Conservation (phyloP, 2,329 filamentous ascomycete genomes). For the Clonostachys chloroleuca region DNA sequence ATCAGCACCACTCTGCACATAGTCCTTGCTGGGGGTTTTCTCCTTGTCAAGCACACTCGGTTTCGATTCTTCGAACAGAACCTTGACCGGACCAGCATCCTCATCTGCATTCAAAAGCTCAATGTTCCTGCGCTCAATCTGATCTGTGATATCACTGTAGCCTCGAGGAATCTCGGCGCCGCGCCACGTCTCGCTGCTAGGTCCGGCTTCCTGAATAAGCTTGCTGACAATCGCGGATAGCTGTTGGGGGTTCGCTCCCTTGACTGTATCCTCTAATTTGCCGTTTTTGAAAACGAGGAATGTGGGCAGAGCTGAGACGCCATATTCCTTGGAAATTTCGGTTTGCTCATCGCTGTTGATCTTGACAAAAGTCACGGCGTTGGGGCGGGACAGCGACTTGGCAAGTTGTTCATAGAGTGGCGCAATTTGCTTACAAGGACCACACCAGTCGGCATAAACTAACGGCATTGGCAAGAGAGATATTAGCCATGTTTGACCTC, state of each 20-base stretch:
- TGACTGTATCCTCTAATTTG: constrained; percentile 61
- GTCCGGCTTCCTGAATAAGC: constrained; percentile 55
- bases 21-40: constrained; percentile 55
- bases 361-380: constrained; percentile 78
- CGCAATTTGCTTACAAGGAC: constrained; percentile 77
- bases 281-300: constrained; percentile 83
- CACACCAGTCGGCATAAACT: constrained; percentile 90
- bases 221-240: constrained; percentile 69
- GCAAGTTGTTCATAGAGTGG: constrained; percentile 80
- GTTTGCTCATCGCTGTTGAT: constrained; percentile 77
- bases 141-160: constrained; percentile 78
- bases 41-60: constrained; percentile 59
- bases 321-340: constrained; percentile 69
- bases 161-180: constrained; percentile 72
- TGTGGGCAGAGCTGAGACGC: constrained; percentile 77
- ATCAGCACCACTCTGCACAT: constrained; percentile 94
- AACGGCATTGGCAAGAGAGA: too few relatives aligned
- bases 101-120: constrained; percentile 87
- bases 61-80: constrained; percentile 66
- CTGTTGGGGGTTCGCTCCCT: constrained; percentile 68
- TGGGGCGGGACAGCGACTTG: constrained; percentile 62
- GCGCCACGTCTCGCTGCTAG: constrained; percentile 56
- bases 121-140: constrained; percentile 73
- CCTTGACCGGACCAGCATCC: constrained; percentile 67
- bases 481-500: constrained; percentile 5